Base-by-base conservation (phyloP, 306 rosid species). In the Begonia fuchsioides region DNA sequence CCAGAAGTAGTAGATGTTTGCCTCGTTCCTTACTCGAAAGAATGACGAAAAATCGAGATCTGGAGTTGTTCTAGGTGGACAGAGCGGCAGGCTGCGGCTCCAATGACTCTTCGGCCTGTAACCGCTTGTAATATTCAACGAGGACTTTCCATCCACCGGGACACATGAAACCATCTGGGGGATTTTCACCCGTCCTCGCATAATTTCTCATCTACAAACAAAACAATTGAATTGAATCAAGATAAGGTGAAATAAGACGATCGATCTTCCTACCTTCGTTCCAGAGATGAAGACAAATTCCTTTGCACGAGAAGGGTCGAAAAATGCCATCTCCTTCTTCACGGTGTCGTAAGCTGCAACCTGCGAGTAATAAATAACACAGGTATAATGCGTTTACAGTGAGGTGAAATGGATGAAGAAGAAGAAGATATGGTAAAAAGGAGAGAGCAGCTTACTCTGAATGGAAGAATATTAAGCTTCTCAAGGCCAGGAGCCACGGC, bases 401-500 rank as follows among this genome's bases (percentile, higher is more conserved):
- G 44, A 43, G 56, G 5, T 49, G n/a, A 53, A 35, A 17, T 39
- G 18, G 39, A 26, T 45, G 13, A 41, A 13, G 52, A 15, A n/a
- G n/a, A n/a, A 9, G 17, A 18, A 32, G 14, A 7, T 57, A 45
- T 1, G 15, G 6, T n/a, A 18, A n/a, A 12, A 56, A 53, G 12
- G 38, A 7, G 38, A 15, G 6, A 49, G 54, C 11, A 44, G 54
- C 79, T 41, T 63, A 85, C 96, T 72, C 66, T 79, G 72, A 92
- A 90, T 58, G 98, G 98, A 81, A 85, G 69, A 66, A 90, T 85
- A 68, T 82, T 85, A 15, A 90, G 92, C 78, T 85, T 90, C 70
- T 85, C 94, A 15, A 90, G 83, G 51, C 98, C 98, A 49, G 94
- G 98, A 65, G 98, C 94, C 93, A 85, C 82, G 74, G 85, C 77